These are phyloP conservation scores for Pestalotiopsis fici DNA, from an alignment of 2,329 filamentous ascomycete genomes.

Conservation along the genomic window DNA sequence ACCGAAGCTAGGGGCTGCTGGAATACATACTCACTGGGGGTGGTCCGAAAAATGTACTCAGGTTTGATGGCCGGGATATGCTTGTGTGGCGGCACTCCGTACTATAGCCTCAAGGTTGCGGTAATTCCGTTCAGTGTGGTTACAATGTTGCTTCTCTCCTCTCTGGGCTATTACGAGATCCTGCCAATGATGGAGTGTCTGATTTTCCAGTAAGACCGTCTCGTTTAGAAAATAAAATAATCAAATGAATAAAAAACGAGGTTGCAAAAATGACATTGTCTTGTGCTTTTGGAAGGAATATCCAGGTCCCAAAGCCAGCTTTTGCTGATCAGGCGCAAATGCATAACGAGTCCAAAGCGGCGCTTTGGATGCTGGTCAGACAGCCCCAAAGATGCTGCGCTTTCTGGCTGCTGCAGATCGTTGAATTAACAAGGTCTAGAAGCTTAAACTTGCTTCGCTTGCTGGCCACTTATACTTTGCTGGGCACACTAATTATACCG, in stretches of 20 bases:
- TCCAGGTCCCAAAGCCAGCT: neutral
- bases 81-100: neutral
- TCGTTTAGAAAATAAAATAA: neutral
- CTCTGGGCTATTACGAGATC: neutral
- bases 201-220: neutral
- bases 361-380: neutral
- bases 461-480: neutral
- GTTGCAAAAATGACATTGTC: neutral
- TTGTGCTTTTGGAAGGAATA: neutral
- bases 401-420: neutral
- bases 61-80: neutral
- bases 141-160: neutral
- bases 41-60: neutral
- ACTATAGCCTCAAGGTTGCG: neutral
- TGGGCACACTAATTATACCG: neutral
- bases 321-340: slow-evolving; percentile 4
- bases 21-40: neutral
- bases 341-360: neutral
- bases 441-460: neutral
- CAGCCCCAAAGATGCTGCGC: neutral
- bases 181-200: neutral
- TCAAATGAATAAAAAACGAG: neutral
- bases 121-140: neutral
- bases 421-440: neutral
- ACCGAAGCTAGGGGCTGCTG: neutral